Evolutionary conservation across 352 stramenopile genomes (phyloP).

Genomic region (Pythium plurisporium): DNA sequence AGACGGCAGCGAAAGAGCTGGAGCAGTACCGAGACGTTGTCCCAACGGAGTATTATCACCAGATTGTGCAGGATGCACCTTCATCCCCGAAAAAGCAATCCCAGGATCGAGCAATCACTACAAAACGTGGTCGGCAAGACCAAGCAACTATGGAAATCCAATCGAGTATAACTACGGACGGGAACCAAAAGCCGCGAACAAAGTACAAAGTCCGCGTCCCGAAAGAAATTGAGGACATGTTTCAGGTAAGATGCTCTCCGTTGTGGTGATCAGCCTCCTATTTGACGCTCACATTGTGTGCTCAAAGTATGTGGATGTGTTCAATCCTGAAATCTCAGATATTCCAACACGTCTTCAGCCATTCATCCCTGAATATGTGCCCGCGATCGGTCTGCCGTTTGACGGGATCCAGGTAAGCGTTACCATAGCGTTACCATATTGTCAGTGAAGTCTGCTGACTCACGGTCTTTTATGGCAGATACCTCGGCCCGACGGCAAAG

Average conservation of each 20-base stretch:
- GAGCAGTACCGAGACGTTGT: conserved; percentile 53
- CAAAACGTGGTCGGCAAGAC: no score
- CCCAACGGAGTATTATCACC: conserved; percentile 46
- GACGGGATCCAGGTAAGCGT: conserved; percentile 59
- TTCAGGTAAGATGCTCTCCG: conserved; percentile 28
- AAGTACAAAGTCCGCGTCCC: conserved; percentile 42
- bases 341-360: conserved; percentile 89
- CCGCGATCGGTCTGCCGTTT: conserved; percentile 59
- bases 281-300: background rate
- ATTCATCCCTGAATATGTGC: conserved; percentile 93
- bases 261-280: background rate
- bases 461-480: no score
- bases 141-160: background rate
- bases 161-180: background rate
- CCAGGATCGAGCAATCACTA: background rate
- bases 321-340: conserved; percentile 86
- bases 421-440: background rate
- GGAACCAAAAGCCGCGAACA: background rate
- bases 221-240: conserved; percentile 49
- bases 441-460: background rate
- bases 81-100: background rate
- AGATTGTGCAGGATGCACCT: conserved; percentile 21
- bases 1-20: conserved; percentile 50
- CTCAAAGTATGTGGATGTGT: conserved; percentile 68
- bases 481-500: conserved; percentile 78